Base-by-base conservation (phyloP, 441 rosid genomes). In the Populus hybrid region DNA sequence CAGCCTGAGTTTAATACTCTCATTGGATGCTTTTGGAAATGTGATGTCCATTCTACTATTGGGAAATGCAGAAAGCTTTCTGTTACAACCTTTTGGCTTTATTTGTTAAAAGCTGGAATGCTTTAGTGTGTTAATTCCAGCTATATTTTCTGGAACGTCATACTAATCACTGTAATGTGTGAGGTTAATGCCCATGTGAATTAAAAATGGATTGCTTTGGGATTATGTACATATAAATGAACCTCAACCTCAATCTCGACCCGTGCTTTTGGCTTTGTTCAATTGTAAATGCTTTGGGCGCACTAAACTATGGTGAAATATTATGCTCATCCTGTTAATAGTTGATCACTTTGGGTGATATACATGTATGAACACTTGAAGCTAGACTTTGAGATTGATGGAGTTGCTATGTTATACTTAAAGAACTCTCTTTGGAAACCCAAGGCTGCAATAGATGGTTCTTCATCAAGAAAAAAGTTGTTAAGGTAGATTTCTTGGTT, bases 31-130 rank as follows among this genome's bases (percentile, higher is more conserved):
- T 74, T 63, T 35, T 69, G 71, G 7, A 69, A 69, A 50, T 69
- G 4, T 10, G 16, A 36, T 36, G 28, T 64, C 46, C 24, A 63
- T 38, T 73, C 67, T 36, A 64, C 16, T 42, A 14, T 35, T 74
- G 2, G 70, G 38, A 74, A 74, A 63, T 53, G 38, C 59, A 74
- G 69, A n/a, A 35, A 65, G 66, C 69, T 74, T 74, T 50, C 50
- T 21, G 40, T 63, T 38, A 65, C 57, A 50, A 50, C 20, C 18
- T 14, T 50, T 50, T 5, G 57, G 57, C 57, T 50, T 50, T 50
- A 50, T 50, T 50, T 14, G 57, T 50, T 50, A 46, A 46, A 46
- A 46, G 57, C 57, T 14, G 57, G 57, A 50, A 50, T 14, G 57
- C 57, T 53, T 53, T 46, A 46, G 57, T 50, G n/a, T 50, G 57